Evolutionary conservation across 352 stramenopile genomes (phyloP), one percentile per base, ranked within the genome.

Genomic region (Phytophthora aleatoria): DNA sequence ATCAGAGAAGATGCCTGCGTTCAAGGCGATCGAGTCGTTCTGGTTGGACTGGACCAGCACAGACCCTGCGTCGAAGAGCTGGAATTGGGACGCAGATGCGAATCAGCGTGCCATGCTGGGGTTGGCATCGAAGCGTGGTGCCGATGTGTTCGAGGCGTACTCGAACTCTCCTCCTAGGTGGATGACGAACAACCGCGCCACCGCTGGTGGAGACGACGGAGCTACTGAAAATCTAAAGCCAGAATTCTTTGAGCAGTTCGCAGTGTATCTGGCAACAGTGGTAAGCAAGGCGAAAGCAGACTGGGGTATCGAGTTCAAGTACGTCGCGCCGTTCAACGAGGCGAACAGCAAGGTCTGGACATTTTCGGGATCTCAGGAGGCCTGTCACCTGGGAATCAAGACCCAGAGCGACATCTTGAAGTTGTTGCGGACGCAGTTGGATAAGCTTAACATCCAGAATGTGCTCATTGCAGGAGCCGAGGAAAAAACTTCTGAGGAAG

Each of bases 151-250:
- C n/a, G 77, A 41, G 38, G 75, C 73, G 1, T 87, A 77, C 47
- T 82, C 73, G 11, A 85, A 83, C 54, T 81, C 75, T 30, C 73
- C 75, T 20, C 77, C 77, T 2, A 83, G 75, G 77, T 87, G 75
- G 70, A 87, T 87, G 77, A 16, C 12, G 12, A 41, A n/a, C 35
- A 41, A 41, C 12, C 35, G 35, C 10, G 35, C 35, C 35, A 81
- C 76, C 1, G 70, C 77, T 3, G 77, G 74, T 48, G 74, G 64
- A 13, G 58, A 71, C n/a, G 65, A 66, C 1, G 63, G 73, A n/a
- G 50, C 51, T 7, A 45, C 54, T 13, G 75, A 83, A 53, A 87
- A 87, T 38, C 45, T 87, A 5, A 44, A 69, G 16, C 45, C 30
- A 27, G 69, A 53, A 61, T 74, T 76, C 58, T 38, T 38, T 10